These are phyloP conservation scores for Dittrichia graveolens DNA, from an alignment of 129 eudicot species.

Conservation along the genomic window DNA sequence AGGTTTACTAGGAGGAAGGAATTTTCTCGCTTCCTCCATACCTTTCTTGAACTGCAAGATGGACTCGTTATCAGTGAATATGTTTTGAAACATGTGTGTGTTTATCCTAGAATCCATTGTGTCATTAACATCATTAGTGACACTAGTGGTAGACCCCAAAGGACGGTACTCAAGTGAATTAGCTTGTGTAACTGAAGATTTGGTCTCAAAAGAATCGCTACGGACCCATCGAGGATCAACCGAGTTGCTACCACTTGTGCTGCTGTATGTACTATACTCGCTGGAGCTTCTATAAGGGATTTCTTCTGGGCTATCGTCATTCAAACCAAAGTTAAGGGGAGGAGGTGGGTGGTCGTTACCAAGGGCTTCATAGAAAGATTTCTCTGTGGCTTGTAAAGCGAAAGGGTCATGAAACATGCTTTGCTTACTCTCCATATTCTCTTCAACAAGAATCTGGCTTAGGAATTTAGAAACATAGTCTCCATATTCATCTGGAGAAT, in stretches of 20 bases:
- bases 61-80: slow-evolving; percentile 56
- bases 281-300: slow-evolving; percentile 42
- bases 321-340: slow-evolving; percentile 6
- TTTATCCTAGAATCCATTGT: slow-evolving; percentile 35
- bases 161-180: slow-evolving; percentile 27
- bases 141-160: slow-evolving; percentile 35
- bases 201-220: slow-evolving; percentile 44
- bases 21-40: slow-evolving; percentile 82
- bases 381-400: slow-evolving; percentile 59
- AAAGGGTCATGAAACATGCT: slow-evolving; percentile 68
- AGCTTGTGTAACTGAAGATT: slow-evolving; percentile 37
- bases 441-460: slow-evolving; percentile 70
- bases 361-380: slow-evolving; percentile 58
- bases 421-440: slow-evolving; percentile 65
- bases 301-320: slow-evolving; percentile 49
- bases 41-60: slow-evolving; percentile 67
- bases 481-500: slow-evolving; percentile 60
- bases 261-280: slow-evolving; percentile 49
- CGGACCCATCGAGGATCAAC: slow-evolving; percentile 45
- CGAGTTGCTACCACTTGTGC: slow-evolving; percentile 38
- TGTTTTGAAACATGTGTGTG: slow-evolving; percentile 31
- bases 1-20: slow-evolving; percentile 62
- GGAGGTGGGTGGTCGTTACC: slow-evolving; percentile 43
- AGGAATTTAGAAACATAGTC: slow-evolving; percentile 65
- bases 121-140: slow-evolving; percentile 30